Percentiles rank a stretch among this genome's conserved stretches.
Evolutionary conservation across 2,329 filamentous ascomycete genomes (phyloP).

Genomic region (Colletotrichum eremochloae): DNA sequence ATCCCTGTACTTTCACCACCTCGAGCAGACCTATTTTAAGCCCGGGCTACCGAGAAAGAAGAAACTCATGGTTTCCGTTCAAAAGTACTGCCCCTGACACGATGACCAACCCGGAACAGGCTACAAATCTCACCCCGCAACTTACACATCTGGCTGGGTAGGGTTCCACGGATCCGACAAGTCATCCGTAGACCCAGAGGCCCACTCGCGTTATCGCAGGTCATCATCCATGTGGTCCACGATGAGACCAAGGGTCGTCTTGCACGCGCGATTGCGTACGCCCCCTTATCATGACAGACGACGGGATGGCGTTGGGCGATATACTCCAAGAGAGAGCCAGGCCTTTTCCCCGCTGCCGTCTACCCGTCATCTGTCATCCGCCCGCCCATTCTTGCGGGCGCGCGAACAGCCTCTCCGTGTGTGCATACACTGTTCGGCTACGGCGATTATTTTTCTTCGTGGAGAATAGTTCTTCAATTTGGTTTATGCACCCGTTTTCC

Average conservation of each 20-base stretch:
- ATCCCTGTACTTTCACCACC: not conserved
- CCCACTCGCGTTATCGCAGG: too few relatives aligned
- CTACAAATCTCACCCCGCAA: not conserved
- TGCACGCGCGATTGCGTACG: not conserved
- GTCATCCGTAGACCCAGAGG: too few relatives aligned
- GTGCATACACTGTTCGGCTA: too few relatives aligned
- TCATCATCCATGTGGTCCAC: too few relatives aligned
- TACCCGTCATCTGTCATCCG: not conserved
- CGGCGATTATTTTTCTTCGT: too few relatives aligned
- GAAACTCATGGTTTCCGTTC: not conserved
- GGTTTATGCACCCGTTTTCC: not conserved
- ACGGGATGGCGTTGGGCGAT: too few relatives aligned
- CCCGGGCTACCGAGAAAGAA: not conserved
- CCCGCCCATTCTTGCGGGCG: not conserved
- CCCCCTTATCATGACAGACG: not conserved
- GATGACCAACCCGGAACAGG: not conserved
- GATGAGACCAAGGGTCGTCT: not conserved
- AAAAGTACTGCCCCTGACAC: not conserved
- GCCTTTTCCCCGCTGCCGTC: not conserved
- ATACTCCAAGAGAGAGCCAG: not conserved
- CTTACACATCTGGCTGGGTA: not conserved
- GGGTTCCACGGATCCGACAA: too few relatives aligned
- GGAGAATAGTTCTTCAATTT: constrained; percentile 12
- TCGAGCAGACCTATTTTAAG: too few relatives aligned
- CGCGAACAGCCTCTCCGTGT: not conserved